Conservation (phyloP, 352 stramenopile species). For the Globisporangium paddicum region DNA sequence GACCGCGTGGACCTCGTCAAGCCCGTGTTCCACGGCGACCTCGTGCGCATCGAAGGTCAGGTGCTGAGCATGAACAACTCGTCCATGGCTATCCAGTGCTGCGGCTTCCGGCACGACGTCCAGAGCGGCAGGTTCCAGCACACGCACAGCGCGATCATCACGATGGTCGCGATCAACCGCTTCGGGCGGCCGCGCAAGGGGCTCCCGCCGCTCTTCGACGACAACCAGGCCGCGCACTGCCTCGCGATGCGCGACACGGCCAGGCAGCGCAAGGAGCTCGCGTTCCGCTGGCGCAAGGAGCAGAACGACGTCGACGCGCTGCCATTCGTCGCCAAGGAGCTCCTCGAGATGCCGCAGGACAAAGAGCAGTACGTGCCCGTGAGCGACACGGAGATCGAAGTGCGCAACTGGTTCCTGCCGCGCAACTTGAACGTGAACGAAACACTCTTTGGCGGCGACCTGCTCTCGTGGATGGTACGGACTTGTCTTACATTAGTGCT, state of each 20-base stretch:
- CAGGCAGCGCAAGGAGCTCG: constrained; percentile 31
- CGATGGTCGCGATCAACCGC: constrained; percentile 59
- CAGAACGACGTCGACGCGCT: constrained; percentile 43
- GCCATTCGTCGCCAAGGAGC: constrained; percentile 23
- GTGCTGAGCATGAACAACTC: constrained; percentile 45
- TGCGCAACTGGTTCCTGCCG: constrained; percentile 68
- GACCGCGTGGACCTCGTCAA: constrained; percentile 52
- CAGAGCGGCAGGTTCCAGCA: constrained; percentile 33
- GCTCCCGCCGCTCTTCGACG: constrained; percentile 41
- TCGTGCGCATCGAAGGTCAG: constrained; percentile 48
- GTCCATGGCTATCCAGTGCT: constrained; percentile 51
- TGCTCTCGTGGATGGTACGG: constrained; percentile 62
- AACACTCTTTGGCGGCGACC: constrained; percentile 61
- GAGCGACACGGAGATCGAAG: constrained; percentile 56
- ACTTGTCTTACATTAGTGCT: too few relatives aligned
- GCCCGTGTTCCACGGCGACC: constrained; percentile 46
- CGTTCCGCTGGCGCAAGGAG: constrained; percentile 33
- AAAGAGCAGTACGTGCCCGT: constrained; percentile 43
- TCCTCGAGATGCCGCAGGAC: constrained; percentile 27
- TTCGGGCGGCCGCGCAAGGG: constrained; percentile 33
- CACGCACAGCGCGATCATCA: constrained; percentile 56
- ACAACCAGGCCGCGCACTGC: constrained; percentile 32
- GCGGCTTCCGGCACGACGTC: constrained; percentile 43
- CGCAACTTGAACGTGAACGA: constrained; percentile 70
- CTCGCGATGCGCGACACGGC: constrained; percentile 37